Conservation (phyloP, 2,329 filamentous ascomycete species). For the Drechslerella stenobrocha region DNA sequence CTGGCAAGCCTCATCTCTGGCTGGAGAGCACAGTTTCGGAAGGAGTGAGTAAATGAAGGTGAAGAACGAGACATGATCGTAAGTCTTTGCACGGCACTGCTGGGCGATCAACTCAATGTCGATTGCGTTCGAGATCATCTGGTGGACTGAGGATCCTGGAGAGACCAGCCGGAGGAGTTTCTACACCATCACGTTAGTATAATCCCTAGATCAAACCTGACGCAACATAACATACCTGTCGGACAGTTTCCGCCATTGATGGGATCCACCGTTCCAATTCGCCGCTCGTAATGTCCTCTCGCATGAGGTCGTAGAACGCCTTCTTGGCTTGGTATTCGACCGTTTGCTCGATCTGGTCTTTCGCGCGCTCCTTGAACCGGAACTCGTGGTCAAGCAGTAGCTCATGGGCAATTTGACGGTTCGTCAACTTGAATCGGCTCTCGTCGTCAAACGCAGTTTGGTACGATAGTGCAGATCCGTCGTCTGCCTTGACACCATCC, state of each 20-base stretch:
- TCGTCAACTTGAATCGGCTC: constrained; percentile 55
- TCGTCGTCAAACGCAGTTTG: constrained; percentile 33
- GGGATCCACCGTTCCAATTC: constrained; percentile 52
- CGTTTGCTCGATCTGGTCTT: constrained; percentile 64
- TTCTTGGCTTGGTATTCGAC: constrained; percentile 65
- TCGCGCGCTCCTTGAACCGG: constrained; percentile 64
- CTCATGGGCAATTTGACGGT: constrained; percentile 75
- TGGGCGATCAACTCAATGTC: constrained; percentile 71
- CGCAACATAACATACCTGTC: constrained; percentile 48
- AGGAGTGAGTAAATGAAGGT: constrained; percentile 73
- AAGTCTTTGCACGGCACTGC: constrained; percentile 71
- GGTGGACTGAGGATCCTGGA: constrained; percentile 72
- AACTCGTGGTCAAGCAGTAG: constrained; percentile 78
- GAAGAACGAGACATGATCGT: constrained; percentile 81
- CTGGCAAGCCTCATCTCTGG: constrained; percentile 76
- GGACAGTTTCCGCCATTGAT: constrained; percentile 51
- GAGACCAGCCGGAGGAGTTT: constrained; percentile 74
- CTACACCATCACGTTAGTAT: constrained; percentile 52
- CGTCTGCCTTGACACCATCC: constrained; percentile 49
- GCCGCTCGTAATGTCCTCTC: constrained; percentile 65
- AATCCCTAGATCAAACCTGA: too few relatives aligned
- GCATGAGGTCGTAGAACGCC: constrained; percentile 65
- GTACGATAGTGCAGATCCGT: constrained; percentile 48
- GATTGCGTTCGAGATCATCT: constrained; percentile 72
- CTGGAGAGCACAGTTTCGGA: constrained; percentile 77